Evolutionary conservation across 208 protist species (phyloP).

Genomic region (Trypanosoma caninum): DNA sequence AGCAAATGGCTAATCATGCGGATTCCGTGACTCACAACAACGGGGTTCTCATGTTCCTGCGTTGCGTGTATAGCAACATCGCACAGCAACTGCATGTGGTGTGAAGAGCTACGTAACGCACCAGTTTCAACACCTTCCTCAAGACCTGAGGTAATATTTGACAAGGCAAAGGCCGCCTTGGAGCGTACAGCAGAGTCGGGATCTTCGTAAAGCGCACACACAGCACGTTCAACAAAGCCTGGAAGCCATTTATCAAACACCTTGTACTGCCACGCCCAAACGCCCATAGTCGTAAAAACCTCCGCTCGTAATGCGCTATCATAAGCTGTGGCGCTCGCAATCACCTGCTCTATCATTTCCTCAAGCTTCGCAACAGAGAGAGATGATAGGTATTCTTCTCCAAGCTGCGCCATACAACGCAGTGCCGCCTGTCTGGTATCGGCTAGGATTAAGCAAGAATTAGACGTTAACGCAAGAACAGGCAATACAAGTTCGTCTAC

Average conservation of each 20-base stretch:
- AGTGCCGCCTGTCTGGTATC: slow-evolving; percentile 47
- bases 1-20: slow-evolving; percentile 82
- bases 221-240: slow-evolving; percentile 45
- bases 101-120: slow-evolving; percentile 12
- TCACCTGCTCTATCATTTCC: slow-evolving; percentile 37
- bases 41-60: slow-evolving; percentile 30
- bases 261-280: slow-evolving; percentile 82
- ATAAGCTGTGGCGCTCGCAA: slow-evolving; percentile 27
- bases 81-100: slow-evolving; percentile 41
- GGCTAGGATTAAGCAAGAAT: neutral
- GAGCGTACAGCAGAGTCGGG: slow-evolving; percentile 40
- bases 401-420: slow-evolving; percentile 77
- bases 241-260: slow-evolving; percentile 34
- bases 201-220: slow-evolving; percentile 37
- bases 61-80: slow-evolving; percentile 53
- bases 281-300: slow-evolving; percentile 65
- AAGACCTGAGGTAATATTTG: slow-evolving; percentile 54
- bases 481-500: slow-evolving; percentile 39
- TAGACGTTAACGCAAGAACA: slow-evolving; percentile 26
- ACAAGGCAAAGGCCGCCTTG: slow-evolving; percentile 79
- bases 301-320: slow-evolving; percentile 48
- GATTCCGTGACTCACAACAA: slow-evolving; percentile 68
- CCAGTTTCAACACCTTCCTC: slow-evolving; percentile 3
- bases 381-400: slow-evolving; percentile 46
- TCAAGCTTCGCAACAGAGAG: slow-evolving; percentile 12